Percentiles rank a stretch among this genome's conserved stretches.
Conservation (phyloP, 2,329 filamentous ascomycete species). For the Coniochaeta prunicola region DNA sequence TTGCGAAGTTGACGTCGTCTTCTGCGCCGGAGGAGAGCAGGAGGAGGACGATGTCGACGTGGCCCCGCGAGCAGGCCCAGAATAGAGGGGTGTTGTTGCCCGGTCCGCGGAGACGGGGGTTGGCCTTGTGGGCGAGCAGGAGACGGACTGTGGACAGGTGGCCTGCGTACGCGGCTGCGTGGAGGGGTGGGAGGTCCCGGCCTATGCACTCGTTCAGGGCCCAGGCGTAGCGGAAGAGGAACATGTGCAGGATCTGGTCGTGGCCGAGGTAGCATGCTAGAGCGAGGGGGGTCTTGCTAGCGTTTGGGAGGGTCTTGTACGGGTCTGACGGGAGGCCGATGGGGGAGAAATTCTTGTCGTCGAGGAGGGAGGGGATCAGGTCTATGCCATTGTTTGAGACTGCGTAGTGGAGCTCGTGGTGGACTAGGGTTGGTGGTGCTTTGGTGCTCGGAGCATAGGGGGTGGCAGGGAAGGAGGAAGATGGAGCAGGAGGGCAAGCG, state of each 20-base stretch:
- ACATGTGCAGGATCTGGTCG: not conserved
- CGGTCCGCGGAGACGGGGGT: not conserved
- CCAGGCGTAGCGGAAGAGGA: not conserved
- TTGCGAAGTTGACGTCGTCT: not conserved
- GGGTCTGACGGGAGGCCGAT: not conserved
- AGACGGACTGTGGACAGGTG: not conserved
- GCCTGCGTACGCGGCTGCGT: not conserved
- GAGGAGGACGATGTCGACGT: not conserved
- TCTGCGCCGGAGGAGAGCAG: not conserved
- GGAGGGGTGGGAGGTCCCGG: not conserved
- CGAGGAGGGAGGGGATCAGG: not conserved
- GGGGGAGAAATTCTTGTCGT: not conserved
- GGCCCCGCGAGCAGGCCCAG: not conserved
- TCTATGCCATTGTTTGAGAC: not conserved
- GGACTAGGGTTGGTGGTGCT: not conserved
- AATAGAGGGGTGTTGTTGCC: not conserved
- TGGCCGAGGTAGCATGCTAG: not conserved
- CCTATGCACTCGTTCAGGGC: not conserved
- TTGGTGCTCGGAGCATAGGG: not conserved
- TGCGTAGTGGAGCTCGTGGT: conserved; percentile 2
- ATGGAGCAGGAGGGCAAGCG: not conserved
- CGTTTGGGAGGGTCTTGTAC: not conserved
- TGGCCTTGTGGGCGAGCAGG: not conserved
- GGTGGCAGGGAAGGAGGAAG: not conserved
- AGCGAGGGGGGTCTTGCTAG: not conserved